These are phyloP conservation scores for Dissophora ornata DNA, from an alignment of 192 early-diverging fungal species.

Conservation along the genomic window DNA sequence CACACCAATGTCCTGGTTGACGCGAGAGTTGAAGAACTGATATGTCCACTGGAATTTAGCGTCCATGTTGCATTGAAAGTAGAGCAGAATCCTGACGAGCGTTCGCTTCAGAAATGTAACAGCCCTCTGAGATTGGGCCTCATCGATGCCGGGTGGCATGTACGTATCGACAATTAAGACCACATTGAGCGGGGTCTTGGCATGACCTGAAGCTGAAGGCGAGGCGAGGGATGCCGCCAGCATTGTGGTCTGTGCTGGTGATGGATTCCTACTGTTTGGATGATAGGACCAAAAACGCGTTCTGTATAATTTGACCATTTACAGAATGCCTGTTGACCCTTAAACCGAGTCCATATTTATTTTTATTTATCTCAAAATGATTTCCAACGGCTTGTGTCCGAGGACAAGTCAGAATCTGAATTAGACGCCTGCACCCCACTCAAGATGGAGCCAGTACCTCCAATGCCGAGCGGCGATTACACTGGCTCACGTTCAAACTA, in stretches of 20 bases:
- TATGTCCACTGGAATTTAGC: slow-evolving; percentile 44
- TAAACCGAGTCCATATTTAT: too few relatives aligned
- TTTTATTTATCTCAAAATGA: too few relatives aligned
- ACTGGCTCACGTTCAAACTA: too few relatives aligned
- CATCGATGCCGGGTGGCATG: background rate
- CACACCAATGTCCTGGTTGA: slow-evolving; percentile 21
- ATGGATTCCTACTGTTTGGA: background rate
- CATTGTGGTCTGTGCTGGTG: background rate
- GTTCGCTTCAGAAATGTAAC: slow-evolving; percentile 7
- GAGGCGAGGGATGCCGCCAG: slow-evolving; percentile 13
- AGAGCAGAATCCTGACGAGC: slow-evolving; percentile 28
- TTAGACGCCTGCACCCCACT: too few relatives aligned
- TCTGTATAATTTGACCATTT: too few relatives aligned
- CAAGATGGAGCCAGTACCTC: too few relatives aligned
- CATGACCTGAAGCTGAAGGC: slow-evolving; percentile 14
- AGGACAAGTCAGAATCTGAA: too few relatives aligned
- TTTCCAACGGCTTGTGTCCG: too few relatives aligned
- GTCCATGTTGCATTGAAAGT: slow-evolving; percentile 44
- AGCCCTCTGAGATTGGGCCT: background rate
- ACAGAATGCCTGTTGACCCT: too few relatives aligned
- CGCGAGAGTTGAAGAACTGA: slow-evolving; percentile 31
- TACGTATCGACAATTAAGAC: slow-evolving; percentile 49
- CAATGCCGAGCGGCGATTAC: too few relatives aligned
- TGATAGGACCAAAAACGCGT: too few relatives aligned
- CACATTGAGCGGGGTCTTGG: slow-evolving; percentile 33